Evolutionary conservation across 257 asterid genomes (phyloP).

Genomic region (Ilex asprella): DNA sequence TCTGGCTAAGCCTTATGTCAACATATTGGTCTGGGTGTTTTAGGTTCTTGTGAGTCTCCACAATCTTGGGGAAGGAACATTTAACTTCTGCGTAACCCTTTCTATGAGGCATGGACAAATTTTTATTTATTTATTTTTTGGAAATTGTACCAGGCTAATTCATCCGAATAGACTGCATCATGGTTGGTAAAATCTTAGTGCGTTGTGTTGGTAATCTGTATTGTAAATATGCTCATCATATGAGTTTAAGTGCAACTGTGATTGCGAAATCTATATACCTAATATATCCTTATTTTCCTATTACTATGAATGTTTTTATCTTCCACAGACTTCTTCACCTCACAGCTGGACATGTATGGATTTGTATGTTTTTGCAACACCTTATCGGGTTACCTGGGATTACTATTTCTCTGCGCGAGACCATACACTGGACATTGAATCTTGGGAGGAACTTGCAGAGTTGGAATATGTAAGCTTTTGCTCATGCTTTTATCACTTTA

Average conservation of each 20-base stretch:
- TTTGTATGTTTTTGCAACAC: constrained; percentile 96
- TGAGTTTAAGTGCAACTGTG: too few species aligned
- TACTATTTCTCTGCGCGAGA: constrained; percentile 82
- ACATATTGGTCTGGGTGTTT: too few species aligned
- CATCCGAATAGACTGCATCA: too few species aligned
- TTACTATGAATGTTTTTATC: neutral
- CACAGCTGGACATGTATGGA: constrained; percentile 99
- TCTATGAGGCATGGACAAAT: too few species aligned
- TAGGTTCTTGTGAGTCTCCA: too few species aligned
- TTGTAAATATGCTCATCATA: too few species aligned
- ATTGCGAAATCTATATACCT: too few species aligned
- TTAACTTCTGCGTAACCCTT: neutral
- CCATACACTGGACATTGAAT: constrained; percentile 66
- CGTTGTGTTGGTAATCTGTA: too few species aligned
- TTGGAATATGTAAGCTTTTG: constrained; percentile 63
- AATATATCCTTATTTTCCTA: neutral
- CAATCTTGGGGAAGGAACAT: too few species aligned
- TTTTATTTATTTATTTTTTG: too few species aligned
- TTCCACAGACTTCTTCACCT: constrained; percentile 70
- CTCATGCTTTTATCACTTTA: neutral
- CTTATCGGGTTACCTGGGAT: constrained; percentile 96
- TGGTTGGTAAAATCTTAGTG: too few species aligned
- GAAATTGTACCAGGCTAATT: neutral
- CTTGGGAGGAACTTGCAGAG: constrained; percentile 98
- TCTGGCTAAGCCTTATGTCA: too few species aligned